Conservation (phyloP, 495 filamentous ascomycete genomes). For the Parathielavia hyrcaniae region DNA sequence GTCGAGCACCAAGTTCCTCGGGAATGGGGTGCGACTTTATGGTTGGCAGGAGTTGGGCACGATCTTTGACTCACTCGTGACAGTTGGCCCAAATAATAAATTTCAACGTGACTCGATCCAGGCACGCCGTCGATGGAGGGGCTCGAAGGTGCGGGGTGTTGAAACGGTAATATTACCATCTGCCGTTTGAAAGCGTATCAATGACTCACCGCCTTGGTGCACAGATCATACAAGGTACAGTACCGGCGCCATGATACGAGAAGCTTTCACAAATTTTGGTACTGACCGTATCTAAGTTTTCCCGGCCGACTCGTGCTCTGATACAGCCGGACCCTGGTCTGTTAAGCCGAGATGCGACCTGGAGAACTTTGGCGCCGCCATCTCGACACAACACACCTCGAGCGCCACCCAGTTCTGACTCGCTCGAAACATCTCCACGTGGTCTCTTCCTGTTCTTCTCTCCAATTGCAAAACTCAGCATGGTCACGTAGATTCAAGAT, state of each 20-base stretch:
- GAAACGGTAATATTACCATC: conserved; percentile 4
- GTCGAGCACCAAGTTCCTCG: background rate
- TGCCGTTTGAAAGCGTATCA: background rate
- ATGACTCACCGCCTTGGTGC: conserved; percentile 2
- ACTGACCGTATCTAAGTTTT: background rate
- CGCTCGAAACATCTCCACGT: too few species aligned
- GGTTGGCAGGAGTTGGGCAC: conserved; percentile 5
- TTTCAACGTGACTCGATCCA: conserved; percentile 27
- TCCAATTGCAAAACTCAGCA: too few species aligned
- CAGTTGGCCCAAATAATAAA: conserved; percentile 11
- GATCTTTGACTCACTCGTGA: conserved; percentile 20
- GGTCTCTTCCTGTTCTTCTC: too few species aligned
- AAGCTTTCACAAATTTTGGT: background rate
- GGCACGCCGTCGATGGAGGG: conserved; percentile 14
- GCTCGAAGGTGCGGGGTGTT: conserved; percentile 23
- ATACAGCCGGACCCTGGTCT: background rate
- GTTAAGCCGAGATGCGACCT: background rate
- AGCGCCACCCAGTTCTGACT: too few species aligned
- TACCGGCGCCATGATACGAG: background rate
- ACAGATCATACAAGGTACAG: background rate
- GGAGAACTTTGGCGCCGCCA: background rate
- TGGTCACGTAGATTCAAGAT: too few species aligned
- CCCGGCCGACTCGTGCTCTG: background rate
- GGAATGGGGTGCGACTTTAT: background rate
- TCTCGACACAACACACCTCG: background rate